A percentile compares a stretch with the other conserved stretches of the same genome.
phyloP scores from a whole-genome alignment of 2,329 filamentous ascomycete genomes.

The Colletotrichum sp. region DNA sequence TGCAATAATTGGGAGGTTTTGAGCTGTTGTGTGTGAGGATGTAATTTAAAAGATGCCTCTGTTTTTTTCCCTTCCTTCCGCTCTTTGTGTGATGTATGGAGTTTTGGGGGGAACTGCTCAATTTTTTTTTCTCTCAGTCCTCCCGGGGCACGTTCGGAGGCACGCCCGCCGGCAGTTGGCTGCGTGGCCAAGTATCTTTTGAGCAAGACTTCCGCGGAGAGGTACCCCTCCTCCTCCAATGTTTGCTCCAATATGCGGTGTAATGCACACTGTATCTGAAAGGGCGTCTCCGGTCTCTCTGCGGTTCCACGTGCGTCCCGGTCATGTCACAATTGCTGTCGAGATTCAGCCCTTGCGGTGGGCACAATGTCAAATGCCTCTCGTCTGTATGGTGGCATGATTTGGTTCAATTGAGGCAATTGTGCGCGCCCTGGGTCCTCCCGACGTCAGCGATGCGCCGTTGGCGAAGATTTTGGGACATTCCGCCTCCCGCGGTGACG shows the following conservation, averaged over 20 bases:
- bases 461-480: background rate
- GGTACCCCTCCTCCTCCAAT: background rate
- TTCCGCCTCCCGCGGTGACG: background rate
- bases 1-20: background rate
- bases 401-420: background rate
- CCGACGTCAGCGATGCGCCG: background rate
- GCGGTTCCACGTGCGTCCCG: background rate
- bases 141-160: conserved; percentile 1
- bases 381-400: background rate
- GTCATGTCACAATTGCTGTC: background rate
- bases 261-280: background rate
- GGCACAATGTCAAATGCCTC: background rate
- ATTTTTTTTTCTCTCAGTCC: background rate
- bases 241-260: background rate
- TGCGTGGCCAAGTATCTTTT: background rate
- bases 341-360: background rate
- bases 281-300: background rate
- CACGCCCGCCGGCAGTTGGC: background rate
- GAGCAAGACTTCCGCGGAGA: background rate
- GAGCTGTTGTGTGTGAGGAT: background rate
- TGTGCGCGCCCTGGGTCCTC: background rate
- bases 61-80: background rate
- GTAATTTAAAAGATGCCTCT: background rate
- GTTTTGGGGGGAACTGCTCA: background rate
- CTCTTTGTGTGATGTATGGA: background rate